These are phyloP conservation scores for Trifolium repens DNA, from an alignment of 306 rosid genomes.

Conservation along the genomic window DNA sequence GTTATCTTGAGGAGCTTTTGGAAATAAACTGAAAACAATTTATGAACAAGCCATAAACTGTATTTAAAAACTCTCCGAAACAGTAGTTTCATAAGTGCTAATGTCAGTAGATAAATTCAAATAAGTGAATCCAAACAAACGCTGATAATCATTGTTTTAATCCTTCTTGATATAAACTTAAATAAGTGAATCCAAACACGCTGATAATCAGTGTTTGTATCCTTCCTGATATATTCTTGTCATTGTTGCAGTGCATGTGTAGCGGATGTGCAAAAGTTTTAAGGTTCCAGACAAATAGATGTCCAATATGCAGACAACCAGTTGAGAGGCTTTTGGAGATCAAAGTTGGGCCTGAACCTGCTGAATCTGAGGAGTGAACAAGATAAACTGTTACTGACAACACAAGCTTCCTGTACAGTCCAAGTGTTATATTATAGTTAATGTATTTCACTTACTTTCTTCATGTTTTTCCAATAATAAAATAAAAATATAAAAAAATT, in stretches of 20 bases:
- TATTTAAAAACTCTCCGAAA: neutral
- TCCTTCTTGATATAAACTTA: too few species aligned
- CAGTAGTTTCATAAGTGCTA: neutral
- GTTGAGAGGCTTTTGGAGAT: slow-evolving; percentile 96
- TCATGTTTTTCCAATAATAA: slow-evolving; percentile 46
- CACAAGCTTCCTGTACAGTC: slow-evolving; percentile 51
- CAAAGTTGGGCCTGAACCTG: slow-evolving; percentile 64
- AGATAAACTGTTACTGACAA: slow-evolving; percentile 1
- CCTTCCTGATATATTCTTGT: slow-evolving; percentile 29
- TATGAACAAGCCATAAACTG: neutral
- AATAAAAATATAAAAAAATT: slow-evolving; percentile 11
- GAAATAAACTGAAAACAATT: neutral
- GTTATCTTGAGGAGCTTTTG: neutral
- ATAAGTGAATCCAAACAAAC: too few species aligned
- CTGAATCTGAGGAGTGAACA: slow-evolving; percentile 59
- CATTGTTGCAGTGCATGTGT: slow-evolving; percentile 86
- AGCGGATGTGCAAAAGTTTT: slow-evolving; percentile 89
- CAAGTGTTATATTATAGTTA: slow-evolving; percentile 45
- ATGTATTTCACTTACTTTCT: slow-evolving; percentile 32
- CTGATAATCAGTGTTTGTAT: neutral
- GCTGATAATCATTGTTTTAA: too few species aligned
- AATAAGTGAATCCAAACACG: neutral
- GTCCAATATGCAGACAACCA: slow-evolving; percentile 99
- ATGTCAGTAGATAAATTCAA: neutral
- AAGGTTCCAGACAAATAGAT: slow-evolving; percentile 84